Base-by-base conservation (phyloP, 148 eudicot genomes). In the Rhododendron ovatum region DNA sequence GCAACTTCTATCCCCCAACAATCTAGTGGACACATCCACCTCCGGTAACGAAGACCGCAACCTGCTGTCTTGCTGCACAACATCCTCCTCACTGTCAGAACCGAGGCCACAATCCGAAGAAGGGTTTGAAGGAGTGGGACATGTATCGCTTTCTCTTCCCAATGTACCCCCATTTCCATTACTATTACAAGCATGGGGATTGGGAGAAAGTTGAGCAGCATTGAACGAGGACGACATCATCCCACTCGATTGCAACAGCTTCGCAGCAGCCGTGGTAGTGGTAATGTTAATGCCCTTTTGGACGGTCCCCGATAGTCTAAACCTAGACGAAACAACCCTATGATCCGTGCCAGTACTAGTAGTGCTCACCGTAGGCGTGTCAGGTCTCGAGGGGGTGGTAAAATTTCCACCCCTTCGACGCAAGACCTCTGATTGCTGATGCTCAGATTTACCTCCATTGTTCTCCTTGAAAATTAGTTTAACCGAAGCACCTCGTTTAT, bases 191-290 rank as follows among this genome's bases (percentile, higher is more conserved):
- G 35, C 83, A 26, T 35, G 47, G 35, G 82, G 85, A 69, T n/a
- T 59, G 37, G 85, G 37, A 26, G 78, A 35, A 67, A 67, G 50
- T 55, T 75, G 82, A 48, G 75, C 65, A 84, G 76, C 76, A 71
- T 30, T 14, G 5, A 71, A 71, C 10, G 90, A 50, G 9, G 73
- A 53, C 28, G 89, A 79, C 80, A 88, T 80, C 80, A 88, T 76
- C 75, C 88, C 94, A 78, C 73, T 89, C 17, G 87, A 88, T 9
- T 90, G 98, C 77, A 93, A 59, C 37, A 94, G 86, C 89, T 91
- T 93, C 12, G 93, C 88, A 10, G 98, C 98, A 1, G 92, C 93
- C 3, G 91, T 87, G n/a, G 89, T 45, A 18, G 65, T 41, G 45
- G 50, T 47, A 48, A 7, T 33, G 18, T 47, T 35, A 80, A 28